Conservation (phyloP, 768 basidiomycete genomes). For the Imleria badia region DNA sequence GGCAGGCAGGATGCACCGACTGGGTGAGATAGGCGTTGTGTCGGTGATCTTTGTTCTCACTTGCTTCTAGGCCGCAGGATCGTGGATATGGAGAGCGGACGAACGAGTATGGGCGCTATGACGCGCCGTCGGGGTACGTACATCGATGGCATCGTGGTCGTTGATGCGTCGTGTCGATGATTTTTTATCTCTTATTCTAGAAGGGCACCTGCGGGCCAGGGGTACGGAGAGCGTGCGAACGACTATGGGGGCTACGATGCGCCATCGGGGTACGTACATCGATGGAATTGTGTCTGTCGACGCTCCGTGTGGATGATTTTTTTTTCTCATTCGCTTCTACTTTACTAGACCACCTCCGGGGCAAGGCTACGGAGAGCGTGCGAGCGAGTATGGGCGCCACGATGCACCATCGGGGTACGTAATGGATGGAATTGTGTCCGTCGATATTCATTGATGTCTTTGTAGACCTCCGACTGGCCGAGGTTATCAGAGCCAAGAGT, state of each 20-base stretch:
- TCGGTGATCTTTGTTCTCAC: not conserved
- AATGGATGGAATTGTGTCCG: not conserved
- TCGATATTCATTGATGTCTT: not conserved
- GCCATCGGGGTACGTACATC: not conserved
- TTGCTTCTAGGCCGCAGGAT: not conserved
- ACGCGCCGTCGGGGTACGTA: constrained; percentile 1
- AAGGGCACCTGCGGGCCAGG: not conserved
- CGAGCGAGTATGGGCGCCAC: constrained; percentile 4
- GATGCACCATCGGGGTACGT: constrained; percentile 12
- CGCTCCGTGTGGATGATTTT: not conserved
- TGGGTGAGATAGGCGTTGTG: constrained; percentile 5
- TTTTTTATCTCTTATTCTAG: too few relatives aligned
- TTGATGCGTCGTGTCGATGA: not conserved
- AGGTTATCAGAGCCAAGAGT: constrained; percentile 6
- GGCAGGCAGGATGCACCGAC: constrained; percentile 1
- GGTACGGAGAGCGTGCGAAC: not conserved
- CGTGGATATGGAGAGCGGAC: not conserved
- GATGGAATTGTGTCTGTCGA: not conserved
- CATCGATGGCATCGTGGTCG: not conserved
- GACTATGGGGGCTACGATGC: constrained; percentile 3
- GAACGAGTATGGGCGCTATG: constrained; percentile 2
- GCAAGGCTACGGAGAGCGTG: not conserved
- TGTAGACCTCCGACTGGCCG: constrained; percentile 1
- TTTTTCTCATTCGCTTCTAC: too few relatives aligned
- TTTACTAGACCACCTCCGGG: constrained; percentile 12